A percentile compares a stretch with the other conserved stretches of the same genome.
phyloP scores from a whole-genome alignment of 768 basidiomycete species.

The Daedaleopsis sinensis region DNA sequence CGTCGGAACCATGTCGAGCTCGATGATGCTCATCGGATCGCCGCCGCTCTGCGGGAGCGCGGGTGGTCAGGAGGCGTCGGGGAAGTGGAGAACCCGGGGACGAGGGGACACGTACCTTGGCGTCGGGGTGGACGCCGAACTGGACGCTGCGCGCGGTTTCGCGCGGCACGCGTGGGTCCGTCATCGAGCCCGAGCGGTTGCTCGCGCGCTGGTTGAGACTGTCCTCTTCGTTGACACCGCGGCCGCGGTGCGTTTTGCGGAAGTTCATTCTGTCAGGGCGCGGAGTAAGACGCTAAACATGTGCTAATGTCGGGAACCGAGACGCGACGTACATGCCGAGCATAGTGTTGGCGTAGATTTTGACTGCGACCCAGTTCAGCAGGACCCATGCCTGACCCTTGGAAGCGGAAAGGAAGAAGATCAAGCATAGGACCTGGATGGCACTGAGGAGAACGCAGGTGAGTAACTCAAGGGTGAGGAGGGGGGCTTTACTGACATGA shows the following conservation, averaged over 20 bases:
- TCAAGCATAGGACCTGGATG: background rate
- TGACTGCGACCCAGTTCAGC: slow-evolving; percentile 24
- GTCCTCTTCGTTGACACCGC: slow-evolving; percentile 28
- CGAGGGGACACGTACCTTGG: slow-evolving; percentile 24
- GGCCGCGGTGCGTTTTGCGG: slow-evolving; percentile 25
- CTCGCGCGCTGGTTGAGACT: slow-evolving; percentile 22
- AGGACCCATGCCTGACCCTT: slow-evolving; percentile 23
- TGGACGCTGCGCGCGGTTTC: slow-evolving; percentile 22
- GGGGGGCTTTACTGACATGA: slow-evolving; percentile 20
- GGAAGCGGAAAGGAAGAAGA: slow-evolving; percentile 16
- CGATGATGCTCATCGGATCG: slow-evolving; percentile 21
- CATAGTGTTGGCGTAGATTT: slow-evolving; percentile 27
- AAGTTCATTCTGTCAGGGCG: slow-evolving; percentile 22
- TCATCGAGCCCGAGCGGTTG: slow-evolving; percentile 9
- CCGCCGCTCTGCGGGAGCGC: slow-evolving; percentile 1
- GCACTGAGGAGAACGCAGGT: background rate
- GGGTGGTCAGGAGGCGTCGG: background rate
- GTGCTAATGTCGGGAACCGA: too few relatives aligned
- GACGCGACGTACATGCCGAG: slow-evolving; percentile 20
- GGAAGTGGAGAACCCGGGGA: too few relatives aligned
- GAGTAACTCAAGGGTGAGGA: background rate
- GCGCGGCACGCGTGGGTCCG: background rate
- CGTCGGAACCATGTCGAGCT: slow-evolving; percentile 21
- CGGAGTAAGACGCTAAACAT: background rate
- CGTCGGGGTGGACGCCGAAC: slow-evolving; percentile 19